Evolutionary conservation across 75 land plant genomes (phyloP), one percentile per base, ranked within the genome.

Genomic region (Chamaecyparis obtusa): DNA sequence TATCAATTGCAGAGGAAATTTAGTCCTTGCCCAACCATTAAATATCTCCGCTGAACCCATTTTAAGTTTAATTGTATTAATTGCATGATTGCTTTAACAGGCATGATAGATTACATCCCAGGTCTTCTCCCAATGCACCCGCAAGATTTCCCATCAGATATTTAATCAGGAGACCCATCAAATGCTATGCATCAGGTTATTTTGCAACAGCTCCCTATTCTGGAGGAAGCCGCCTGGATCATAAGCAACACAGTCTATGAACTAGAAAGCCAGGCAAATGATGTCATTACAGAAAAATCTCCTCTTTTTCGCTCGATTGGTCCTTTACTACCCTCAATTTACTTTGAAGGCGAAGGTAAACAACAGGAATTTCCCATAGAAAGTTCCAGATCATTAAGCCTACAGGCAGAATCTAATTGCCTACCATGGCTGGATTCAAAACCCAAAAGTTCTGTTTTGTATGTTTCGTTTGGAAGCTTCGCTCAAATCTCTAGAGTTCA

Each of bases 231-330:
- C 24, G 74, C 44, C 17, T 89, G 89, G 88, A 46, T 91, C 48
- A 75, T 91, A 7, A 81, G 84, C 33, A 90, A 84, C 80, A 87
- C 91, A 19, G 77, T 86, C 72, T 33, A 88, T 8, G 91, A 89
- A 69, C 87, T 91, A 54, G 92, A 91, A 80, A 74, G 64, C 3
- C 84, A 85, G 24, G 91, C 80, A 30, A 83, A 84, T 19, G 85
- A 87, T 17, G 37, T 51, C 41, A 43, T 44, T 37, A 39, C 24
- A 86, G 87, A 21, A 39, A 44, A n/a, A 56, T 35, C 30, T 36
- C 21, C 49, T 71, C 46, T 46, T 1, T 10, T 86, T 11, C 5
- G 21, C 36, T 41, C 77, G 37, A 16, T 77, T 6, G 80, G 80
- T 35, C 80, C 80, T 8, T 77, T 77, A 2, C 17, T 77, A 36